Base-by-base conservation (phyloP, 768 basidiomycete species). In the Termitomyces sp. region DNA sequence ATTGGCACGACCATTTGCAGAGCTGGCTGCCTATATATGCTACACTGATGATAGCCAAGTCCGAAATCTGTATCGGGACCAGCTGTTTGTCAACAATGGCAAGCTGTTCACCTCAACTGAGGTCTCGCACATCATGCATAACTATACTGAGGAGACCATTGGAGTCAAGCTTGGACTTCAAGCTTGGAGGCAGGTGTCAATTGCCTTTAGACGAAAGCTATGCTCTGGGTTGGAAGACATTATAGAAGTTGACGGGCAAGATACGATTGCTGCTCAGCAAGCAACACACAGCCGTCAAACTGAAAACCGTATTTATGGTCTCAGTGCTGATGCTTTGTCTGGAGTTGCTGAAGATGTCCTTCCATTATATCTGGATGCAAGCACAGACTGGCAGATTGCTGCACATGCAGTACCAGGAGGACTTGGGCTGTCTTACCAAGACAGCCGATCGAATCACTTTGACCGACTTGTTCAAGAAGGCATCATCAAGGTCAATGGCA, bases 141-240 rank as follows among this genome's bases (percentile, higher is more conserved):
- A 3, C 2, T 3, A 2, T 1, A 20, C 46, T 32, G 9, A 18
- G 0, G 10, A 30, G 12, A 18, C 8, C 1, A 0, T 47, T 3
- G 10, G n/a, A 2, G 18, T n/a, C 0, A 5, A 47, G 2, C 27
- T 47, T 12, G 12, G 10, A 2, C 1, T 47, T 0, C 30, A 47
- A 20, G 9, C 30, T 5, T 47, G 46, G 46, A 3, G 46, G 1
- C 30, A 47, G 4, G n/a, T 47, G 2, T n/a, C 18, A 3, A 47
- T 47, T 47, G 46, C 46, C 1, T 47, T 47, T 2, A 8, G n/a
- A 5, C n/a, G 46, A 8, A 47, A 33, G 4, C 9, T 18, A 0
- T 47, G 30, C 4, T 3, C 18, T 5, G 30, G 1, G 2, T 2
- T 47, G 0, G 46, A 47, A 0, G 30, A 32, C 1, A 12, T 48